Percentiles rank a stretch among this genome's conserved stretches.
phyloP scores from a whole-genome alignment of 2,329 filamentous ascomycete species.

The Arachnomyces sp. region DNA sequence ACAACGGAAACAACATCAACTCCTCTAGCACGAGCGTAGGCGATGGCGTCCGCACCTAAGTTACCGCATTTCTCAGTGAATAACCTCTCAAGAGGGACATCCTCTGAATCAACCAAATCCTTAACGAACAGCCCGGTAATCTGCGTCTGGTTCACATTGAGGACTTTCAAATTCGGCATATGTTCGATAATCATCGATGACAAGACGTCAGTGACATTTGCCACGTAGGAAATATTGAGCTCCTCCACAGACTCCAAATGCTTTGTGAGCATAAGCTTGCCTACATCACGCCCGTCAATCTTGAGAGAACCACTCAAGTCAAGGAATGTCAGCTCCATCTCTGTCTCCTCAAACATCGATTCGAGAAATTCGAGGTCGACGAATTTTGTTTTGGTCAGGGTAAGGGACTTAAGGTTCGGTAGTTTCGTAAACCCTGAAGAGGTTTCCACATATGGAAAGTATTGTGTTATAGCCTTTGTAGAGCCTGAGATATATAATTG shows the following conservation, averaged over 20 bases:
- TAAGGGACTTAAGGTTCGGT: slow-evolving; percentile 21
- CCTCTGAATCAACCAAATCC: slow-evolving; percentile 17
- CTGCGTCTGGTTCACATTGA: slow-evolving; percentile 26
- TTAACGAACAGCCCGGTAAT: slow-evolving; percentile 30
- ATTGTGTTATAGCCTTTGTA: too few relatives aligned
- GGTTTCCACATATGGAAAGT: slow-evolving; percentile 4
- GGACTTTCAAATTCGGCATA: slow-evolving; percentile 22
- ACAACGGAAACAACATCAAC: slow-evolving; percentile 5
- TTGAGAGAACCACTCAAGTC: slow-evolving; percentile 22
- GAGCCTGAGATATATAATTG: slow-evolving; percentile 18
- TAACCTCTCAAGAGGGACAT: slow-evolving; percentile 12
- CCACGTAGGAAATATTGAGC: slow-evolving; percentile 21
- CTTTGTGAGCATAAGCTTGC: slow-evolving; percentile 11
- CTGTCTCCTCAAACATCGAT: slow-evolving; percentile 13
- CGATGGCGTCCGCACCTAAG: slow-evolving; percentile 10
- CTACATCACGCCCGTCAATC: slow-evolving; percentile 11
- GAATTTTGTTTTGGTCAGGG: slow-evolving; percentile 22
- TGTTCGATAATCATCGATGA: slow-evolving; percentile 13
- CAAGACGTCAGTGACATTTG: slow-evolving; percentile 19
- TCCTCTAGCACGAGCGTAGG: slow-evolving; percentile 9
- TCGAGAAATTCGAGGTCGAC: slow-evolving; percentile 11
- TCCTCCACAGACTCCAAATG: slow-evolving; percentile 18
- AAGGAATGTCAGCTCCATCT: slow-evolving; percentile 18
- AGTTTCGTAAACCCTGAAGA: slow-evolving; percentile 16
- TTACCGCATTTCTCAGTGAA: not conserved